Evolutionary conservation across 2,329 filamentous ascomycete genomes (phyloP).

Genomic region (Exophiala lecanii-corni): DNA sequence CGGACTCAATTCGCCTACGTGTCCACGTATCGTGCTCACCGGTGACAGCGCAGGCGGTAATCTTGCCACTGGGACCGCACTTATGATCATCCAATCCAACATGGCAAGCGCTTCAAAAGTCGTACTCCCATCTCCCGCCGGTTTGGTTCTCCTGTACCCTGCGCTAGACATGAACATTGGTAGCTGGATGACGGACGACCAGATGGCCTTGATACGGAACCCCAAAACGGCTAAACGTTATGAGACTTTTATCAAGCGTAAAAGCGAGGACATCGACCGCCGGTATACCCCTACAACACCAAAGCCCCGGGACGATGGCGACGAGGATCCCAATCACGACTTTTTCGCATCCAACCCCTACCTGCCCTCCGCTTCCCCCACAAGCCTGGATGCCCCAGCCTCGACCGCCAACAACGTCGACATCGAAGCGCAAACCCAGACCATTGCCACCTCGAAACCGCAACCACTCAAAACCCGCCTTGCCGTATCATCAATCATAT

Average conservation of each 20-base stretch:
- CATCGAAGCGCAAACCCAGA: slow-evolving; percentile 35
- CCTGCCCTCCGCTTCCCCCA: slow-evolving; percentile 3
- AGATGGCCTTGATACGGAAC: slow-evolving; percentile 90
- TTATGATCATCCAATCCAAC: slow-evolving; percentile 83
- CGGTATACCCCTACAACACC: slow-evolving; percentile 76
- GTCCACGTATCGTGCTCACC: slow-evolving; percentile 66
- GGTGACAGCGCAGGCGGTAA: slow-evolving; percentile 83
- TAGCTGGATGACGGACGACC: slow-evolving; percentile 98
- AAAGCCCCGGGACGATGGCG: slow-evolving; percentile 67
- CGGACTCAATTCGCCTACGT: slow-evolving; percentile 62
- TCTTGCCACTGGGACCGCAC: slow-evolving; percentile 69
- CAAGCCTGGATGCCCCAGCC: slow-evolving; percentile 25
- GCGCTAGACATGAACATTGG: slow-evolving; percentile 94
- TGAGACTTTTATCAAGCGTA: slow-evolving; percentile 69
- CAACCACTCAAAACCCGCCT: slow-evolving; percentile 70
- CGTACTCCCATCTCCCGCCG: slow-evolving; percentile 67
- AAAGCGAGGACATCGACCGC: slow-evolving; percentile 63
- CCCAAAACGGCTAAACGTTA: slow-evolving; percentile 56
- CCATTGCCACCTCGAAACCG: slow-evolving; percentile 37
- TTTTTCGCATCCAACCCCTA: slow-evolving; percentile 31
- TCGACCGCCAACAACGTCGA: slow-evolving; percentile 25
- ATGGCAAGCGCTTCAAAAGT: slow-evolving; percentile 42
- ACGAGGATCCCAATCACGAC: slow-evolving; percentile 42
- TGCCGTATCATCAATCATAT: slow-evolving; percentile 94
- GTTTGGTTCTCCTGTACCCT: slow-evolving; percentile 82